Conservation (phyloP, 2,329 filamentous ascomycete genomes). For the Decorospora gaudefroyi region DNA sequence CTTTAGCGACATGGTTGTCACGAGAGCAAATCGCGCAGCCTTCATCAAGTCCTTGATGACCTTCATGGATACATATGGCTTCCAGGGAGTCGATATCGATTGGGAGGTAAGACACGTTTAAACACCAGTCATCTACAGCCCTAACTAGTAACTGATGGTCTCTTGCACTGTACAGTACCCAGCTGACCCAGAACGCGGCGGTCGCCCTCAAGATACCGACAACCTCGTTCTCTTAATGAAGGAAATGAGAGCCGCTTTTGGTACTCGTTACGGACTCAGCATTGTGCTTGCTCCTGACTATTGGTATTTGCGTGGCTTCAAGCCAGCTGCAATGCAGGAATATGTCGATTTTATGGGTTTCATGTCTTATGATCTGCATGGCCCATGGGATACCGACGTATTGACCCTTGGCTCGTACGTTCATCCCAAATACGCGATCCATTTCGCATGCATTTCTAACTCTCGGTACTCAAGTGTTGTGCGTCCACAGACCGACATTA, state of each 20-base stretch:
- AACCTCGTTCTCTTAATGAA: slow-evolving; percentile 27
- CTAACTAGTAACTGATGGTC: slow-evolving; percentile 9
- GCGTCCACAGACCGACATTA: slow-evolving; percentile 51
- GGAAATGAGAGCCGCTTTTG: slow-evolving; percentile 20
- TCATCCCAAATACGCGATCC: not conserved
- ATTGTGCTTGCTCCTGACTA: slow-evolving; percentile 24
- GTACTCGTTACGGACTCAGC: slow-evolving; percentile 29
- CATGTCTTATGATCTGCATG: slow-evolving; percentile 22
- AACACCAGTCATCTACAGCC: slow-evolving; percentile 27
- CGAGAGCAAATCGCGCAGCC: not conserved
- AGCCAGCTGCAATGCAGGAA: slow-evolving; percentile 44
- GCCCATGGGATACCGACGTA: slow-evolving; percentile 40
- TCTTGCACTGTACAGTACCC: too few species aligned
- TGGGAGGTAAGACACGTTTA: too few species aligned
- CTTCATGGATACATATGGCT: slow-evolving; percentile 51
- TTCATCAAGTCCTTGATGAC: slow-evolving; percentile 43
- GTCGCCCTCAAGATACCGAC: slow-evolving; percentile 39
- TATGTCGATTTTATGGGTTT: slow-evolving; percentile 37
- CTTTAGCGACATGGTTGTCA: not conserved
- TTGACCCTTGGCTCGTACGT: slow-evolving; percentile 22
- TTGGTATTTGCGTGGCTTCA: slow-evolving; percentile 31
- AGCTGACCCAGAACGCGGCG: slow-evolving; percentile 41
- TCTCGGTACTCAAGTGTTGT: not conserved
- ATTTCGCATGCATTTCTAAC: not conserved
- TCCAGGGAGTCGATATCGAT: slow-evolving; percentile 54